Conservation (phyloP, 495 filamentous ascomycete species). For the Penicillium fimorum region DNA sequence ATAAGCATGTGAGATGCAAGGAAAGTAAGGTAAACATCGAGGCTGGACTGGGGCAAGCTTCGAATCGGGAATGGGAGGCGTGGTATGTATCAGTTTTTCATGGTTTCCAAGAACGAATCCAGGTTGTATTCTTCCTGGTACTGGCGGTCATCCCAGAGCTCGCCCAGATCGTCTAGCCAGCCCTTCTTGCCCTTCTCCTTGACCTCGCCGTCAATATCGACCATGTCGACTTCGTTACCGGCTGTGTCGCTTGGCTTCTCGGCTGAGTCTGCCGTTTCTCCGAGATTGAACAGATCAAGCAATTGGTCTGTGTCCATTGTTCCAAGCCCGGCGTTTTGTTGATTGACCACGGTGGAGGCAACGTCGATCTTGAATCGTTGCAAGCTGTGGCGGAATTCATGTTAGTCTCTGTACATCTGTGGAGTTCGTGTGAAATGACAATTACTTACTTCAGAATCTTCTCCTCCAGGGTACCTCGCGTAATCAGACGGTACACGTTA, state of each 20-base stretch:
- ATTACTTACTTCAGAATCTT: conserved; percentile 84
- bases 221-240: conserved; percentile 83
- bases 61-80: background rate
- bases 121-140: conserved; percentile 97
- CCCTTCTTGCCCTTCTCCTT: conserved; percentile 96
- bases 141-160: conserved; percentile 93
- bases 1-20: background rate
- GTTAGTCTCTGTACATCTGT: conserved; percentile 20
- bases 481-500: conserved; percentile 97
- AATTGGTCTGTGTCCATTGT: conserved; percentile 99
- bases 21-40: background rate
- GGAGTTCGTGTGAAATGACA: background rate
- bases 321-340: conserved; percentile 92
- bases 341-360: conserved; percentile 95
- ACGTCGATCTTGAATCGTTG: conserved; percentile 99
- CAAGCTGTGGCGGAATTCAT: conserved; percentile 53
- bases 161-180: conserved; percentile 87
- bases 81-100: conserved; percentile 58
- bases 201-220: conserved; percentile 88
- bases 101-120: conserved; percentile 85
- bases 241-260: conserved; percentile 55
- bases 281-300: conserved; percentile 91
- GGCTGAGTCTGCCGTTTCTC: conserved; percentile 69
- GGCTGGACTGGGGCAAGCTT: background rate
- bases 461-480: conserved; percentile 92